Evolutionary conservation across 495 filamentous ascomycete genomes (phyloP).

Genomic region (Astrothelium macrocarpum): DNA sequence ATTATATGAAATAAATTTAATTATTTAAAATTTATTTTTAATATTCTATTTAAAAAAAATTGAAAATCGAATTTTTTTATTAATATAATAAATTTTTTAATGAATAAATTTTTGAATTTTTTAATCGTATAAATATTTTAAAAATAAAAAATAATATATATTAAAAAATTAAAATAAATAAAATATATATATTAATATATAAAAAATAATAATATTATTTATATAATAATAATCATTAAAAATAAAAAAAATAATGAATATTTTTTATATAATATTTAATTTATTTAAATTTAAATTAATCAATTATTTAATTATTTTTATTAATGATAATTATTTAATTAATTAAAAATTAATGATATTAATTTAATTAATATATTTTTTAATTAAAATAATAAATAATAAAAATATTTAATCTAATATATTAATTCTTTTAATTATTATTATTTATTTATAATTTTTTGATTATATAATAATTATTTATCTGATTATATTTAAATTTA

Average conservation of each 20-base stretch:
- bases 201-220: slow-evolving; percentile 17
- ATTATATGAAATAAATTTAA: slow-evolving; percentile 16
- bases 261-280: slow-evolving; percentile 15
- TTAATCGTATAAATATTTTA: slow-evolving; percentile 16
- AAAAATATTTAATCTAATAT: slow-evolving; percentile 14
- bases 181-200: slow-evolving; percentile 19
- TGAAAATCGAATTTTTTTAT: slow-evolving; percentile 12
- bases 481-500: neutral
- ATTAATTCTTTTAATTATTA: slow-evolving; percentile 20
- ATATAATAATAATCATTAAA: slow-evolving; percentile 17
- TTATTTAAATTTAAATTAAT: slow-evolving; percentile 21
- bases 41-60: slow-evolving; percentile 12
- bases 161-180: slow-evolving; percentile 23
- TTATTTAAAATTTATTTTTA: slow-evolving; percentile 13
- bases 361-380: slow-evolving; percentile 17
- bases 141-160: slow-evolving; percentile 18
- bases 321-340: slow-evolving; percentile 14
- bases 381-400: slow-evolving; percentile 23
- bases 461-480: neutral
- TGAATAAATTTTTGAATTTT: slow-evolving; percentile 10
- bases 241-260: slow-evolving; percentile 25
- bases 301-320: slow-evolving; percentile 24
- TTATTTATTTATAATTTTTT: neutral
- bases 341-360: slow-evolving; percentile 18
- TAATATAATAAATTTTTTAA: slow-evolving; percentile 11